A percentile compares a stretch with the other conserved stretches of the same genome.
Conservation (phyloP, 768 basidiomycete species). For the Boletales sp. region DNA sequence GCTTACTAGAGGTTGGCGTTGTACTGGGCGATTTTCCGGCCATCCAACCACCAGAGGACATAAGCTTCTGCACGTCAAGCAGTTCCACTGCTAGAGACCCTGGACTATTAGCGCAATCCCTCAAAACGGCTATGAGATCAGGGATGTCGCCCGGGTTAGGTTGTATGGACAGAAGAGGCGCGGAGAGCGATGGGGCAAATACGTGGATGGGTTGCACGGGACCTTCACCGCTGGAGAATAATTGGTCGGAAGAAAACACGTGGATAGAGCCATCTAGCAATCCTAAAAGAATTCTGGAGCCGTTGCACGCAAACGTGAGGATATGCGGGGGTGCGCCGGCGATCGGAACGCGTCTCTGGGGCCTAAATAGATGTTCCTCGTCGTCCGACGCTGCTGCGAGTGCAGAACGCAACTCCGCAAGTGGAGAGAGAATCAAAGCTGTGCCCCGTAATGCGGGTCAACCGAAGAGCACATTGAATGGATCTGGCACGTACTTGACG, state of each 20-base stretch:
- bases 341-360: constrained; percentile 49
- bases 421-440: constrained; percentile 63
- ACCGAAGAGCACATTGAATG: not conserved
- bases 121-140: constrained; percentile 58
- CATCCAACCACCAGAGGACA: constrained; percentile 51
- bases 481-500: constrained; percentile 34
- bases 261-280: constrained; percentile 56
- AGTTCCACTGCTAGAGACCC: constrained; percentile 51
- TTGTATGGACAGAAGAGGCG: constrained; percentile 49
- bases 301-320: constrained; percentile 55
- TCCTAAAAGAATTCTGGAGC: constrained; percentile 57
- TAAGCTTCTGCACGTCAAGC: constrained; percentile 52
- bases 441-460: not conserved
- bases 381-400: constrained; percentile 40
- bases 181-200: constrained; percentile 41
- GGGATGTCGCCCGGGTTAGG: constrained; percentile 62
- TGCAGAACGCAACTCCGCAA: constrained; percentile 56
- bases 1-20: constrained; percentile 58
- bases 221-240: constrained; percentile 46
- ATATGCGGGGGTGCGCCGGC: constrained; percentile 46
- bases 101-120: constrained; percentile 32
- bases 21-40: constrained; percentile 44
- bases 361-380: constrained; percentile 43
- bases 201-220: constrained; percentile 47
- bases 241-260: constrained; percentile 52